Evolutionary conservation across 441 rosid species (phyloP), one percentile per base, ranked within the genome.

Genomic region (Raphanus hybrid): DNA sequence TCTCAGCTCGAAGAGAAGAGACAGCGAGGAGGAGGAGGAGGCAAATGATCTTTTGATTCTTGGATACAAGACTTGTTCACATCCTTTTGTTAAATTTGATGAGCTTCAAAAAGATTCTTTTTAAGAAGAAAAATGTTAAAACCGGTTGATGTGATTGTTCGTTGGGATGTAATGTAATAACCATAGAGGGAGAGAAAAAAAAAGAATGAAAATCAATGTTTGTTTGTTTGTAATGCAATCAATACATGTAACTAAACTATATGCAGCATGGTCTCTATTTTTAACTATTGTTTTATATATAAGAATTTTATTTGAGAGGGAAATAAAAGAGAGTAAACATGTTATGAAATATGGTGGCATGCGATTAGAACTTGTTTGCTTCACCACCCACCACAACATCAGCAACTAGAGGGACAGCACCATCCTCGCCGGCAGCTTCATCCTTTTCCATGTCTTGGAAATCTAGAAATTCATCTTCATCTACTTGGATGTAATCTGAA

Each of bases 1-100:
- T 87, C 98, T 71, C 75, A 83, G 29, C 85, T 93, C 8, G 99
- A 95, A 89, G 93, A 89, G 74, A 93, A 91, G 82, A 85, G 84
- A 82, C 97, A 90, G 77, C 87, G 90, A 45, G 58, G 58, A 15
- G 8, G 90, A 43, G 54, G 54, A 12, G 6, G 54, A 5, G 86
- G 89, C 12, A 85, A 75, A 85, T 76, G 87, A 69, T 15, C 58
- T 2, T 52, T 52, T 52, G 58, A 52, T 52, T 52, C 58, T 52
- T 52, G 23, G 16, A 52, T 15, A 52, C 58, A 9, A 3, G 5
- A 29, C 34, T 29, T 5, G 34, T 29, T 29, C 34, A 29, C 34
- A 29, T 29, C 34, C 34, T 29, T 5, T 29, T 29, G 34, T 29
- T 29, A 29, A 29, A 29, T 29, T 29, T 29, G 34, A 29, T 23